phyloP scores from a whole-genome alignment of 73 alveolate genomes.

The Stentor roeselii region DNA sequence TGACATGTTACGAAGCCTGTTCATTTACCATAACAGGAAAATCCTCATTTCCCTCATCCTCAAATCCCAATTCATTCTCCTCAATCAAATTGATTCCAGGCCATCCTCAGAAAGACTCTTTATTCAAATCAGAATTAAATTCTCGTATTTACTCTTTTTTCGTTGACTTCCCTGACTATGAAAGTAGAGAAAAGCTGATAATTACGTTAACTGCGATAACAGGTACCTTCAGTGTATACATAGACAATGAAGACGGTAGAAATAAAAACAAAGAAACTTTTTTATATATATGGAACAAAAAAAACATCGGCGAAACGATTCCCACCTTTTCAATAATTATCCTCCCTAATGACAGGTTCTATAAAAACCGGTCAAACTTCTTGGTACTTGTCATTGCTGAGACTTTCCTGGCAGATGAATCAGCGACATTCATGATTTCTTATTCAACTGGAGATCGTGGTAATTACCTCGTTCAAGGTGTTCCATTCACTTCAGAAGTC shows the following conservation, averaged over 20 bases:
- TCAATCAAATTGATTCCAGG: not conserved
- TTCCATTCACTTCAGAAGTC: not conserved
- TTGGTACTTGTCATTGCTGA: not conserved
- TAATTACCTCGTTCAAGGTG: not conserved
- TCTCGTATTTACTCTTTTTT: not conserved
- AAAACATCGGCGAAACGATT: not conserved
- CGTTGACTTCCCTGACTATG: not conserved
- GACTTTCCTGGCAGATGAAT: not conserved
- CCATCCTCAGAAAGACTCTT: not conserved
- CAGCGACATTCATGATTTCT: not conserved
- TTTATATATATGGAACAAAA: slow-evolving; percentile 4
- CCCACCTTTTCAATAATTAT: not conserved
- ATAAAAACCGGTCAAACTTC: not conserved
- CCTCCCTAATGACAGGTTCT: not conserved
- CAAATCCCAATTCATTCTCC: not conserved
- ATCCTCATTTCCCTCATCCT: too few relatives aligned
- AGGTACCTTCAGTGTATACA: not conserved
- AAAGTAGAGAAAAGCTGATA: too few relatives aligned
- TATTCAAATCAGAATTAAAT: not conserved
- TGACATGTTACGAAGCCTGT: not conserved
- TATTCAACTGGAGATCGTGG: not conserved
- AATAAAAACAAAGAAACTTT: not conserved
- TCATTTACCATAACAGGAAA: not conserved
- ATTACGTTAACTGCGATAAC: not conserved
- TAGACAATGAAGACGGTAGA: not conserved